Conservation (phyloP, 768 basidiomycete species). For the Lanmaoa pseudosensibilis region DNA sequence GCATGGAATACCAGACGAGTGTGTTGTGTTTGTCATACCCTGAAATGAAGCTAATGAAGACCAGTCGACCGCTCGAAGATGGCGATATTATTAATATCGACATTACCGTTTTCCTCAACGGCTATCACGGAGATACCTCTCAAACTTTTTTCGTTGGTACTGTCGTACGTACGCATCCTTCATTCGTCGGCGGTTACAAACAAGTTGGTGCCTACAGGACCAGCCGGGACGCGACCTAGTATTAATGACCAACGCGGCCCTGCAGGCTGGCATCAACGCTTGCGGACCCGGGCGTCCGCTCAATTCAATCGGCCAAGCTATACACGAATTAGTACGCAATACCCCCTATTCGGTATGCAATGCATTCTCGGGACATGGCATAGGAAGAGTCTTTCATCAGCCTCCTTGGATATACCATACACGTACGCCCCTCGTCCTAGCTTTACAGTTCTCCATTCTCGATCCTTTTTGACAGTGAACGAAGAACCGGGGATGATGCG, state of each 20-base stretch:
- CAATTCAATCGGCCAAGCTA: constrained; percentile 68
- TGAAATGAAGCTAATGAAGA: constrained; percentile 2
- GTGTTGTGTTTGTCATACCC: constrained; percentile 21
- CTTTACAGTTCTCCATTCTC: neutral
- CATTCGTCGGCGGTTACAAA: neutral
- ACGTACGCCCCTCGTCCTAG: constrained; percentile 41
- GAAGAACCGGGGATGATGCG: constrained; percentile 80
- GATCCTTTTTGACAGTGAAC: constrained; percentile 54
- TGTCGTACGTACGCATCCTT: constrained; percentile 49
- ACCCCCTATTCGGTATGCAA: constrained; percentile 58
- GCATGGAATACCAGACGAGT: constrained; percentile 94
- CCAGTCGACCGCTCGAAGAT: constrained; percentile 73
- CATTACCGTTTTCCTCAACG: constrained; percentile 78
- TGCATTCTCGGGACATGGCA: constrained; percentile 84
- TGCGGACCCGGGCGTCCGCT: constrained; percentile 77
- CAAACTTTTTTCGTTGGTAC: constrained; percentile 78
- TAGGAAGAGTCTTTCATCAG: constrained; percentile 77
- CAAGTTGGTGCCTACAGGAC: constrained; percentile 49
- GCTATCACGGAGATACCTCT: constrained; percentile 90
- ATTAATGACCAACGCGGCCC: constrained; percentile 56
- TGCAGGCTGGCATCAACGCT: constrained; percentile 65
- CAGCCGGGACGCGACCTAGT: constrained; percentile 66
- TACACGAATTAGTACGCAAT: constrained; percentile 48
- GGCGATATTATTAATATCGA: constrained; percentile 91
- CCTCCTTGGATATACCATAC: constrained; percentile 83